phyloP scores from a whole-genome alignment of 148 eudicot genomes.

The Cornus florida region DNA sequence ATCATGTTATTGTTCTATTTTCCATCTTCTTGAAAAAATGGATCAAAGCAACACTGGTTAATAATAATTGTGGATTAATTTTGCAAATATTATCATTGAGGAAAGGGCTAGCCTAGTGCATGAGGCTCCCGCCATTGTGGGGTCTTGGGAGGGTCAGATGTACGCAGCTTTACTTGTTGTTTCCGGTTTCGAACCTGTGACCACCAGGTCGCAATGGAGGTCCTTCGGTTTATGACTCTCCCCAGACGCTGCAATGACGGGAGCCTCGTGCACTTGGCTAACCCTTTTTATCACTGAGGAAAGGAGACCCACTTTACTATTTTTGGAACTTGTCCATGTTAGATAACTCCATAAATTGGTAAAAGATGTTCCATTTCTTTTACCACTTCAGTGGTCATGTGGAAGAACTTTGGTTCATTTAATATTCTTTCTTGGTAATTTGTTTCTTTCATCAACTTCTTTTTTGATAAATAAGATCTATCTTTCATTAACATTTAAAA shows the following conservation, averaged over 20 bases:
- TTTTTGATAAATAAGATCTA: too few species aligned
- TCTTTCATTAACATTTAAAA: not conserved
- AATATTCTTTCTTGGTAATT: not conserved
- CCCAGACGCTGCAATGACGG: too few species aligned
- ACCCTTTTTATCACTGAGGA: not conserved
- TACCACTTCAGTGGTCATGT: not conserved
- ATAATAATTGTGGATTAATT: not conserved
- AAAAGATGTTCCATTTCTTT: slow-evolving; percentile 1
- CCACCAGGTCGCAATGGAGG: too few species aligned
- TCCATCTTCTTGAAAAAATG: not conserved
- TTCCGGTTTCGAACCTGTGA: too few species aligned
- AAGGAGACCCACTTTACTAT: not conserved
- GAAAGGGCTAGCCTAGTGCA: too few species aligned
- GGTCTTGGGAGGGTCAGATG: too few species aligned
- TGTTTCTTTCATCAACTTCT: not conserved
- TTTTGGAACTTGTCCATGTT: not conserved
- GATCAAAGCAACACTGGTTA: not conserved
- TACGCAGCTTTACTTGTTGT: too few species aligned
- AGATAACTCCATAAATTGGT: not conserved
- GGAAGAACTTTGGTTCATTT: not conserved
- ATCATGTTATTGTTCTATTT: not conserved
- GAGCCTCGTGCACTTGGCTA: too few species aligned
- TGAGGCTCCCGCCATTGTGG: too few species aligned
- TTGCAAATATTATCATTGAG: not conserved
- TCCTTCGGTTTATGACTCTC: too few species aligned